phyloP scores from a whole-genome alignment of 1,284 basidiomycete species.

The Athelia psychrophila region DNA sequence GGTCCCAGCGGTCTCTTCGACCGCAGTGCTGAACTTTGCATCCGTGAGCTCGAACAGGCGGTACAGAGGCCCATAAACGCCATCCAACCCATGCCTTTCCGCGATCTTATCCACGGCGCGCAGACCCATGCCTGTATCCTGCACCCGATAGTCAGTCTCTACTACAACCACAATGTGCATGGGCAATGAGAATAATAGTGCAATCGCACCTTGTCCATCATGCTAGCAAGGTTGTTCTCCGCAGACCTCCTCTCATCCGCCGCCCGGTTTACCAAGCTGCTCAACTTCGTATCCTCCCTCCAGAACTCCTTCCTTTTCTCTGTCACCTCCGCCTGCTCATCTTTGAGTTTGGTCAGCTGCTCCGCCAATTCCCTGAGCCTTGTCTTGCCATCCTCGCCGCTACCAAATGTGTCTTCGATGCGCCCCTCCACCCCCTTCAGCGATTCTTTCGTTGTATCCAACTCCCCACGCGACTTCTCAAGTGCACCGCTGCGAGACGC shows the following conservation, averaged over 20 bases:
- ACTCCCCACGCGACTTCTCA: slow-evolving; percentile 44
- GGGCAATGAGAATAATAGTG: not conserved
- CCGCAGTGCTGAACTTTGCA: slow-evolving; percentile 86
- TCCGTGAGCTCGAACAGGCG: slow-evolving; percentile 92
- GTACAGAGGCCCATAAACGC: slow-evolving; percentile 93
- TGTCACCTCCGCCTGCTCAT: slow-evolving; percentile 66
- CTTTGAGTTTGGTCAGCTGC: slow-evolving; percentile 64
- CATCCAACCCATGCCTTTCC: slow-evolving; percentile 67
- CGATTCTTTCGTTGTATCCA: slow-evolving; percentile 41
- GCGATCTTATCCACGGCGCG: slow-evolving; percentile 83
- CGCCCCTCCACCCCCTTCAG: slow-evolving; percentile 58
- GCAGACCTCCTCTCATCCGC: slow-evolving; percentile 78
- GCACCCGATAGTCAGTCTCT: slow-evolving; percentile 6
- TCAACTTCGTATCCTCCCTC: slow-evolving; percentile 91
- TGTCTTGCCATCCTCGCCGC: slow-evolving; percentile 76
- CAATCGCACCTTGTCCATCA: slow-evolving; percentile 86
- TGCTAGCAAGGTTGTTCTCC: slow-evolving; percentile 78
- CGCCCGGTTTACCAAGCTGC: slow-evolving; percentile 74
- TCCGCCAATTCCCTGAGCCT: slow-evolving; percentile 68
- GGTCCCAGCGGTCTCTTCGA: slow-evolving; percentile 94
- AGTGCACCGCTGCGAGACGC: slow-evolving; percentile 48
- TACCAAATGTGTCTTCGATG: slow-evolving; percentile 60
- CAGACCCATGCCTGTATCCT: slow-evolving; percentile 91
- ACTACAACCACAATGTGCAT: not conserved
- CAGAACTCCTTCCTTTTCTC: slow-evolving; percentile 92